These are phyloP conservation scores for Backusella morwellensis DNA, from an alignment of 192 early-diverging fungal species.

Conservation along the genomic window DNA sequence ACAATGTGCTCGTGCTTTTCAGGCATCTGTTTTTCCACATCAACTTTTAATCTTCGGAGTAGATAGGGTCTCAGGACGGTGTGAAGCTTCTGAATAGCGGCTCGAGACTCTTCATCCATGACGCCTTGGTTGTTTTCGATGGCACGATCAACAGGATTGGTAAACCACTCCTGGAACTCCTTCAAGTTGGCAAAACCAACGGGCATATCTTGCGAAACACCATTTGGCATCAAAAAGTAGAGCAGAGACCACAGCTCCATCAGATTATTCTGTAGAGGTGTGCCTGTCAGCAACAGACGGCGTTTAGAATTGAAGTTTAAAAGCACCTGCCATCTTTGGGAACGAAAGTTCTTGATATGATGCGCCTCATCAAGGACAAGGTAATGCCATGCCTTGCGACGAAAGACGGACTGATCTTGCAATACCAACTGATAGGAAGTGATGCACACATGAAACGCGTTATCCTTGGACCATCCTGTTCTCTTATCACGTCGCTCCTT, in stretches of 20 bases:
- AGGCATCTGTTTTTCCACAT: constrained; percentile 68
- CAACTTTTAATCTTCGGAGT: constrained; percentile 60
- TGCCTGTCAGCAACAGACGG: constrained; percentile 79
- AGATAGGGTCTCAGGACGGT: constrained; percentile 64
- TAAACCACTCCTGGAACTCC: constrained; percentile 87
- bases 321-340: constrained; percentile 74
- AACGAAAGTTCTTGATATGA: constrained; percentile 76
- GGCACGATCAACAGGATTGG: constrained; percentile 79
- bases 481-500: constrained; percentile 63
- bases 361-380: constrained; percentile 69
- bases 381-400: constrained; percentile 65
- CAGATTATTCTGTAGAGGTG: constrained; percentile 84
- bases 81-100: constrained; percentile 57
- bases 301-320: constrained; percentile 64
- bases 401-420: constrained; percentile 54
- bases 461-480: constrained; percentile 57
- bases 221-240: constrained; percentile 83
- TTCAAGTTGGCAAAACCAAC: constrained; percentile 79
- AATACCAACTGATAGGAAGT: constrained; percentile 63
- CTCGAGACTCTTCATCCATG: constrained; percentile 50
- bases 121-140: constrained; percentile 52
- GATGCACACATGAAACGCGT: constrained; percentile 63
- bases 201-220: constrained; percentile 55
- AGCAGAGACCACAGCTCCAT: constrained; percentile 88
- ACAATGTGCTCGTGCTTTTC: constrained; percentile 56